These are phyloP conservation scores for Porphyridium purpureum DNA, from an alignment of 23 red algal genomes.

Conservation along the genomic window DNA sequence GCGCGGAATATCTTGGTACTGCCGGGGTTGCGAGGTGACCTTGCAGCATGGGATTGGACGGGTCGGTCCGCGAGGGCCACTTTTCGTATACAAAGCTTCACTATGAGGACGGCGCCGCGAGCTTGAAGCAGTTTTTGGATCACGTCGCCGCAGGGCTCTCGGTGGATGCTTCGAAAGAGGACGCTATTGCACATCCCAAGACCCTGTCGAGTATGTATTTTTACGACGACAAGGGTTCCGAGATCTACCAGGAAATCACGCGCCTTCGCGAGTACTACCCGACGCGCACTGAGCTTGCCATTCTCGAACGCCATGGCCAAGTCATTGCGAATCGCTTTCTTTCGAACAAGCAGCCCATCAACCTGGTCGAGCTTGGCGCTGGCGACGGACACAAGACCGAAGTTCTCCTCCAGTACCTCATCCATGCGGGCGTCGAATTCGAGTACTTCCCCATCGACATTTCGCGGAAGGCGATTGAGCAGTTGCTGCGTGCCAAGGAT, in stretches of 20 bases:
- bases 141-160: constrained; percentile 20
- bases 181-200: constrained; percentile 8
- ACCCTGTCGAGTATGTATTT: constrained; percentile 55
- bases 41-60: too few relatives aligned
- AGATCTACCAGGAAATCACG: constrained; percentile 51
- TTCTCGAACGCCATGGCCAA: constrained; percentile 35
- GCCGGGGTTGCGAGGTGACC: too few relatives aligned
- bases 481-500: constrained; percentile 2
- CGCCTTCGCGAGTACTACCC: constrained; percentile 76
- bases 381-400: constrained; percentile 83
- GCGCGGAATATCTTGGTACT: too few relatives aligned
- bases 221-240: constrained; percentile 79
- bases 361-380: constrained; percentile 91
- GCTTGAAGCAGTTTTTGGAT: too few relatives aligned
- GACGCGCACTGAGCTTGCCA: constrained; percentile 53
- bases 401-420: constrained; percentile 27
- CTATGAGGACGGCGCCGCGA: too few relatives aligned
- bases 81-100: too few relatives aligned
- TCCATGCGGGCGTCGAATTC: constrained; percentile 15
- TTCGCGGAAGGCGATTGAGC: constrained; percentile 35
- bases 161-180: constrained; percentile 18
- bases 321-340: constrained; percentile 3
- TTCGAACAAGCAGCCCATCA: constrained; percentile 13
- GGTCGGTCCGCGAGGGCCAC: too few relatives aligned
- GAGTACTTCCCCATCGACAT: constrained; percentile 82